Evolutionary conservation across 306 rosid genomes (phyloP).

Genomic region (Geum urbanum): DNA sequence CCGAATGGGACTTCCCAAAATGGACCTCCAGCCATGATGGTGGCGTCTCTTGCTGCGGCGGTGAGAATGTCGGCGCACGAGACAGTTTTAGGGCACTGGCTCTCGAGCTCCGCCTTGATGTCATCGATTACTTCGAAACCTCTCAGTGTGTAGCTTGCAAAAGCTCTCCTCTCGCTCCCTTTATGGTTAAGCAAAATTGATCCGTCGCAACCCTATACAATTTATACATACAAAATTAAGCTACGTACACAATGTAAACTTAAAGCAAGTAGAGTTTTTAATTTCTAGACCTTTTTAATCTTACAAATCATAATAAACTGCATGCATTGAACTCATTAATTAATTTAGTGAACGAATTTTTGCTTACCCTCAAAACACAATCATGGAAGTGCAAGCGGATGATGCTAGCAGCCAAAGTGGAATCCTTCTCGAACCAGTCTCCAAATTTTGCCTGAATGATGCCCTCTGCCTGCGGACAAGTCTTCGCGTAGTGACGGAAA

Average conservation of each 20-base stretch:
- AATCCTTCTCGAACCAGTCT: conserved; percentile 62
- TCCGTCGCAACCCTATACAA: conserved; percentile 72
- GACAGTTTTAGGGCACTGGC: conserved; percentile 62
- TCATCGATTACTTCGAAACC: conserved; percentile 70
- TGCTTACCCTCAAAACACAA: conserved; percentile 64
- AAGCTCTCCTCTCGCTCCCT: conserved; percentile 61
- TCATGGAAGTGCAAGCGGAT: conserved; percentile 85
- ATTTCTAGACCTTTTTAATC: background rate
- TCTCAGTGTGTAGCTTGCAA: conserved; percentile 59
- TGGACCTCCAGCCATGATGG: conserved; percentile 75
- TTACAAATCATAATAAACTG: background rate
- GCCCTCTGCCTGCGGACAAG: conserved; percentile 68
- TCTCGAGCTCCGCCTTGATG: conserved; percentile 59
- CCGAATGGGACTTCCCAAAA: conserved; percentile 93
- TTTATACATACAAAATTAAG: no score
- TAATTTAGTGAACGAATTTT: background rate
- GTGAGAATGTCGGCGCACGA: conserved; percentile 90
- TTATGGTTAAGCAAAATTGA: conserved; percentile 55
- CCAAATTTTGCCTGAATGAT: conserved; percentile 53
- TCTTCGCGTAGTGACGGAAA: conserved; percentile 31
- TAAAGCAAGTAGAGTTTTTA: no score
- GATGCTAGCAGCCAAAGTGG: conserved; percentile 63
- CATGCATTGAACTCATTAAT: background rate
- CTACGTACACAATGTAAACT: no score
- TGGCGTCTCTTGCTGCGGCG: conserved; percentile 82